Percentiles rank a stretch among this genome's conserved stretches.
Evolutionary conservation across 2,329 filamentous ascomycete genomes (phyloP).

Genomic region (Chaetoscypha palmicola): DNA sequence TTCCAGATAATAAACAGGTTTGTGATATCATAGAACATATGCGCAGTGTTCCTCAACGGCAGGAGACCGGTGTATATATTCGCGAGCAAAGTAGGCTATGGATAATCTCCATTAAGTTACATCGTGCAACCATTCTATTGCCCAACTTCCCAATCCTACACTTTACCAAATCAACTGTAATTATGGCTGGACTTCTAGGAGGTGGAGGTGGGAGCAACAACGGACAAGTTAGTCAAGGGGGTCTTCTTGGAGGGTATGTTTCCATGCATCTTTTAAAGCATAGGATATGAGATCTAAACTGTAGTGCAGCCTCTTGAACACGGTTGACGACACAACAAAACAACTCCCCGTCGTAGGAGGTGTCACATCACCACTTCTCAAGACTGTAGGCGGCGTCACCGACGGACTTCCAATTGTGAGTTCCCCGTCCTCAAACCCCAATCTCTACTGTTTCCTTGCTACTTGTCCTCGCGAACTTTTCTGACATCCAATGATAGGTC

Average conservation of each 20-base stretch:
- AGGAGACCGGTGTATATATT: background rate
- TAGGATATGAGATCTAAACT: background rate
- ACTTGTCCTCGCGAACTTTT: too few species aligned
- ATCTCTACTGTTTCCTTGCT: too few species aligned
- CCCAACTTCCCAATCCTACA: background rate
- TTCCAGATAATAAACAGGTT: slow-evolving; percentile 1
- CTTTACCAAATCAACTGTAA: background rate
- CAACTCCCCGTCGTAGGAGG: slow-evolving; percentile 20
- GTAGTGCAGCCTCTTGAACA: slow-evolving; percentile 14
- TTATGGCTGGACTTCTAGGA: slow-evolving; percentile 42
- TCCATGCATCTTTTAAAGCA: too few species aligned
- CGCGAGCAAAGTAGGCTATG: too few species aligned
- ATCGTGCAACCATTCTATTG: background rate
- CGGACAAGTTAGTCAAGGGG: slow-evolving; percentile 10
- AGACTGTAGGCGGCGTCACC: slow-evolving; percentile 25
- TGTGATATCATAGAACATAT: background rate
- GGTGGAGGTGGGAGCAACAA: slow-evolving; percentile 19
- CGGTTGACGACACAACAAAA: slow-evolving; percentile 24
- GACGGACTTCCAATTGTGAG: slow-evolving; percentile 20
- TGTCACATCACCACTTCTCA: slow-evolving; percentile 21
- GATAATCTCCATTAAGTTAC: background rate
- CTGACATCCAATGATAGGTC: slow-evolving; percentile 11
- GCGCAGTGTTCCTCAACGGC: background rate
- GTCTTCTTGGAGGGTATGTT: slow-evolving; percentile 16
- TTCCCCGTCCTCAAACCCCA: too few species aligned